These are phyloP conservation scores for Penicillium sp. DNA, from an alignment of 2,329 filamentous ascomycete species.

Conservation along the genomic window DNA sequence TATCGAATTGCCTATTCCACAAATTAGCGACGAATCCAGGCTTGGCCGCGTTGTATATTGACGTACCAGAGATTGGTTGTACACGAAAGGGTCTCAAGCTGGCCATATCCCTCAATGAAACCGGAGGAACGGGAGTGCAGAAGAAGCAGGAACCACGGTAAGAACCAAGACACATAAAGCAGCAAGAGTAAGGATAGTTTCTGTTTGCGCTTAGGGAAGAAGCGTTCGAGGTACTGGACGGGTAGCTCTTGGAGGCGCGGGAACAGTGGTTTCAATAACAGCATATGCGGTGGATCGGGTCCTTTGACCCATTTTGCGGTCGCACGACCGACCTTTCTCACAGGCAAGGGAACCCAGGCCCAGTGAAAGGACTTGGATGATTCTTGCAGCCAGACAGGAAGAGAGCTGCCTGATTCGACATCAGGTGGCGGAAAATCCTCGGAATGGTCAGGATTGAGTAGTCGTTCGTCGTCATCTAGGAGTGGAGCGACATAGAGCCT, in stretches of 20 bases:
- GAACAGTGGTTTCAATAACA: slow-evolving; percentile 49
- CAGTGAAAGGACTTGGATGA: slow-evolving; percentile 49
- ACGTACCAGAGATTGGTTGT: slow-evolving; percentile 48
- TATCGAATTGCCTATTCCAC: slow-evolving; percentile 39
- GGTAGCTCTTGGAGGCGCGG: slow-evolving; percentile 50
- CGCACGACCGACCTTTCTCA: slow-evolving; percentile 46
- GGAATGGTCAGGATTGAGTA: slow-evolving; percentile 35
- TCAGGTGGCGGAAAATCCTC: slow-evolving; percentile 31
- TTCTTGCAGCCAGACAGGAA: slow-evolving; percentile 51
- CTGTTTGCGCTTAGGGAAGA: slow-evolving; percentile 48
- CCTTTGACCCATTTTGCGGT: slow-evolving; percentile 49
- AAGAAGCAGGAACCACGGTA: slow-evolving; percentile 49
- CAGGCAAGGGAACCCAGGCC: slow-evolving; percentile 49
- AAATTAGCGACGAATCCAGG: slow-evolving; percentile 3
- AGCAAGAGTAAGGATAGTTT: slow-evolving; percentile 44
- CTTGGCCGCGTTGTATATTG: not conserved
- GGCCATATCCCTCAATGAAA: slow-evolving; percentile 51
- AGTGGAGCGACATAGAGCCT: slow-evolving; percentile 35
- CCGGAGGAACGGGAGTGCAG: slow-evolving; percentile 48
- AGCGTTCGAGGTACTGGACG: slow-evolving; percentile 43
- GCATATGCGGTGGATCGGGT: slow-evolving; percentile 47
- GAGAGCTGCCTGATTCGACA: slow-evolving; percentile 28
- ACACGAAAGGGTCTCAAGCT: slow-evolving; percentile 47
- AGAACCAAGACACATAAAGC: slow-evolving; percentile 49
- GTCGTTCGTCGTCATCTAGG: slow-evolving; percentile 36